Base-by-base conservation (phyloP, 2,329 filamentous ascomycete genomes). In the Alternaria ethzedia region DNA sequence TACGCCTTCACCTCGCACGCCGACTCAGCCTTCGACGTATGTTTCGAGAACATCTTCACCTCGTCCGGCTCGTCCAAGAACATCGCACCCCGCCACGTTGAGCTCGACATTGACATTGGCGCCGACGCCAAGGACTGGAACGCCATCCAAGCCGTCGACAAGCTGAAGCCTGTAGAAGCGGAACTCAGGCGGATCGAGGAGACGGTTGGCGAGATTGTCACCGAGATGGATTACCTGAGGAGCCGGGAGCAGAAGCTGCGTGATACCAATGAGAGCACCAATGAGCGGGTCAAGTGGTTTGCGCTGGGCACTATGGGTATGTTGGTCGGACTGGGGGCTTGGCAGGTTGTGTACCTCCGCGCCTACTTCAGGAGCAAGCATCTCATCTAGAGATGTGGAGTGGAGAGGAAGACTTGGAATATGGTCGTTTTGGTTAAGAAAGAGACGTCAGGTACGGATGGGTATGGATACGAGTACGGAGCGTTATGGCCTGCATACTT, bases 251-350 rank as follows among this genome's bases (percentile, higher is more conserved):
- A 97, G 88, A 97, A 93, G 86, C 87, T 99, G 74, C 88, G 96
- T 80, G 95, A 99, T 84, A 99, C 96, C 73, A 99, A 99, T 82
- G 96, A 99, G 90, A 98, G 95, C 86, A 99, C 96, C 70, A 99
- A 99, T 84, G 96, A 92, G 83, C 89, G 96, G 63, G 96, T 99
- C 77, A 99, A 98, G 86, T 98, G 93, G 94, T 99, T 99, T 82
- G 95, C 95, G 52, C 90, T 97, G 80, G 89, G 90, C 70, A 98
- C 95, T 26, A 98, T 97, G 84, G 91, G 93, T 66, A 90, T 97
- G 86, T 84, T 99, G 73, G 86, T 97, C 70, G 92, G 88, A 32
- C 85, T 99, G 73, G 97, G 96, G 81, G 94, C 85, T 45, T 99
- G 96, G 96, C 96, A 99, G 89, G 92, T 99, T 78, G 89, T 99